Evolutionary conservation across 805 yeast genomes (phyloP).

Genomic region (Starmerella floricola): DNA sequence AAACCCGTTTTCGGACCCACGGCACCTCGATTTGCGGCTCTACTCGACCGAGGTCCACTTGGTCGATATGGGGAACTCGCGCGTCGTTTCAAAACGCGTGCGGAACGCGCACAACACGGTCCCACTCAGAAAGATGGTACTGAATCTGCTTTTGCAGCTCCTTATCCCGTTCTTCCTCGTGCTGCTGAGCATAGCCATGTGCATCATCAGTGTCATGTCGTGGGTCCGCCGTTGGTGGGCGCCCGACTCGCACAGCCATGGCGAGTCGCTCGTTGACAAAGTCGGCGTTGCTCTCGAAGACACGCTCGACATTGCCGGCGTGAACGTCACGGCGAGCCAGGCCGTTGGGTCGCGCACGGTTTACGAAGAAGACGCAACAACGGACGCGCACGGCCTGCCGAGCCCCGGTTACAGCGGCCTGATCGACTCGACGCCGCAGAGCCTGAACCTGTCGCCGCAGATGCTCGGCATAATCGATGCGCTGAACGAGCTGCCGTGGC

Average conservation of each 20-base stretch:
- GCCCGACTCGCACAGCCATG: neutral
- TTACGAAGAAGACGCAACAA: too few species aligned
- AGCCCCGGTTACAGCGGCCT: constrained; percentile 12
- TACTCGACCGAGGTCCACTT: constrained; percentile 11
- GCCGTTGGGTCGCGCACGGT: neutral
- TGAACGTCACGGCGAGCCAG: neutral
- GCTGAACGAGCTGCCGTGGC: constrained; percentile 59
- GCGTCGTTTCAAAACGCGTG: constrained; percentile 3
- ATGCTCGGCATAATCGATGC: constrained; percentile 25
- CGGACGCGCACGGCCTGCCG: neutral
- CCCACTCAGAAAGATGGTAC: too few species aligned
- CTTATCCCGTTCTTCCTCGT: constrained; percentile 2
- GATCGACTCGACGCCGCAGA: constrained; percentile 4
- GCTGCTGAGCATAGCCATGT: constrained; percentile 1
- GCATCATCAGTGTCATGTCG: constrained; percentile 2
- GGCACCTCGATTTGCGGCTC: constrained; percentile 34
- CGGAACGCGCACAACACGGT: neutral
- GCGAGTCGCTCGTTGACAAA: neutral
- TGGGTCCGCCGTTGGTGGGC: neutral
- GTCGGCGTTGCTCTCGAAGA: constrained; percentile 9
- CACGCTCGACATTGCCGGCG: constrained; percentile 2
- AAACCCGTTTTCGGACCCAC: constrained; percentile 58
- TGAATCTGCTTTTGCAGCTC: neutral
- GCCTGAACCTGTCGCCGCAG: neutral
- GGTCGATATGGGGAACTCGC: constrained; percentile 22